Evolutionary conservation across 352 stramenopile species (phyloP), one percentile per base, ranked within the genome.

Genomic region (Phytophthora syringae): DNA sequence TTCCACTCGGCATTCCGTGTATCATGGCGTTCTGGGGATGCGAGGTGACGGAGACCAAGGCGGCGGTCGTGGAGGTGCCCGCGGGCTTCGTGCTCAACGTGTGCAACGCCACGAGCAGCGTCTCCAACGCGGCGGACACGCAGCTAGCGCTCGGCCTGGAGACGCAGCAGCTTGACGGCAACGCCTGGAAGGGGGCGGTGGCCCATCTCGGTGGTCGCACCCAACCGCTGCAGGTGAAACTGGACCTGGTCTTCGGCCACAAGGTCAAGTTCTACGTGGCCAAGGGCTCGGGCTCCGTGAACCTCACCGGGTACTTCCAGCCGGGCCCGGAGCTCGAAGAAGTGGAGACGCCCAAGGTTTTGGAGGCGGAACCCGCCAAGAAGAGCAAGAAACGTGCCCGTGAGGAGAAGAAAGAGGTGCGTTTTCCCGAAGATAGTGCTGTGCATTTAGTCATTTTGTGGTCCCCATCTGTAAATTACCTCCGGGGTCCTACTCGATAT

Each of bases 301-400:
- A 95, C 63, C 62, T 95, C 36, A 89, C 82, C 34, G 86, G 86
- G 4, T 95, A 95, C 74, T 93, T 92, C 73, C 86, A 95, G 68
- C 80, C 83, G 13, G 84, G 81, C 6, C 84, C 84, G 11, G 42
- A 82, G 27, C 58, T 80, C 7, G 75, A 88, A 24, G 48, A 67
- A n/a, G n/a, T n/a, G 20, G 60, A 58, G 20, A 21, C 64, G n/a
- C 22, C 60, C 11, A 32, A n/a, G n/a, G n/a, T n/a, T n/a, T n/a
- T n/a, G n/a, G n/a, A 58, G 9, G 48, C 50, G 1, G 34, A 54
- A 10, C 5, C 22, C 3, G 5, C 49, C 21, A 83, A 82, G 59
- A 88, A 86, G 64, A 77, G 54, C 69, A 92, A 92, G 73, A 93
- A 93, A 72, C 84, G 85, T 52, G 69, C 74, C 54, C 79, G 80